Evolutionary conservation across 2,329 filamentous ascomycete species (phyloP), one percentile per base, ranked within the genome.

Genomic region (Xylaria sp.): DNA sequence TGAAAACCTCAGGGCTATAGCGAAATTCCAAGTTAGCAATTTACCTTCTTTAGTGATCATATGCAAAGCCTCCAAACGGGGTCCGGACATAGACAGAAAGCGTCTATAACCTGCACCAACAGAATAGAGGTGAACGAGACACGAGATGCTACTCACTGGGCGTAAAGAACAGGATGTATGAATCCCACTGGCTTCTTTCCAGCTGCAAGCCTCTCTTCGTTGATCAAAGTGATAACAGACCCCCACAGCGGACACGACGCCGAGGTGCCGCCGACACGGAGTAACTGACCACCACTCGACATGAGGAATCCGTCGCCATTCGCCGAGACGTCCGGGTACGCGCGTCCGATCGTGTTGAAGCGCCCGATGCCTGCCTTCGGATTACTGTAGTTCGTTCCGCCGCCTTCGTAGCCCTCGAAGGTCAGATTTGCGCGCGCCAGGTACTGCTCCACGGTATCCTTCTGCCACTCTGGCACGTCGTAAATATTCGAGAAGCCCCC

Each of bases 101-200:
- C 3, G 4, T 12, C 46, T 15, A 51, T 18, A 28, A n/a, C 41
- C 41, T 46, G 41, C 7, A n/a, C 41, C 9, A 28, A 12, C 10
- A 48, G 46, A 28, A 28, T 13, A 13, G 12, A 1, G 49, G 28
- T 7, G 7, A 56, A 54, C 13, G 18, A 9, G 18, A 49, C 20
- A 28, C 7, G 23, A 36, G 49, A 10, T 2, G 41, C 5, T 12
- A 62, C 64, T 67, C 13, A 67, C 64, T 86, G 79, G 2, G 80
- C 80, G 70, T 86, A 86, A 9, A 87, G 73, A 49, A 83, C 81
- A 0, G 82, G 85, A 60, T 88, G 85, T 23, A 88, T 75, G 71
- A 88, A 88, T 0, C 86, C 86, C 12, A 88, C 80, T 0, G 84
- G 77, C 5, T 79, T 75, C 76, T 86, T 86, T 1, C 82, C 82